phyloP scores from a whole-genome alignment of 805 yeast genomes.

The Metschnikowia orientalis region DNA sequence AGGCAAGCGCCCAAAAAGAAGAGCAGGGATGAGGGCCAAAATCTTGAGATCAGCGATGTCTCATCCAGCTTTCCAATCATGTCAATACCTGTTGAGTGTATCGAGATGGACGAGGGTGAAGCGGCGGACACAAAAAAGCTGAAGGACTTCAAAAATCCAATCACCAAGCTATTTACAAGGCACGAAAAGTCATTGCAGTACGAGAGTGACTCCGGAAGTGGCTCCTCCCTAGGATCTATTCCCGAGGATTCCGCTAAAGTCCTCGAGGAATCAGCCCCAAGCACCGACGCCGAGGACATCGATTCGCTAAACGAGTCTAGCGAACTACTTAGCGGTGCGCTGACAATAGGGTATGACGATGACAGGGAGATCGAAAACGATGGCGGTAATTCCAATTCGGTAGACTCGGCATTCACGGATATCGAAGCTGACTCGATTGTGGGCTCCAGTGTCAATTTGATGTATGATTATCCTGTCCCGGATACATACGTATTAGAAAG shows the following conservation, averaged over 20 bases:
- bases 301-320: neutral
- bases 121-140: constrained; percentile 2
- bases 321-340: neutral
- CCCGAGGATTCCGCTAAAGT: constrained; percentile 1
- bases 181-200: constrained; percentile 5
- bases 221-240: constrained; percentile 2
- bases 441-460: constrained; percentile 20
- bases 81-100: constrained; percentile 3
- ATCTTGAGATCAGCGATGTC: neutral
- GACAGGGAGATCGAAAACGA: constrained; percentile 23
- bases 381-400: constrained; percentile 24
- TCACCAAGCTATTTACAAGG: constrained; percentile 14
- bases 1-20: constrained; percentile 5
- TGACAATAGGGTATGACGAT: constrained; percentile 1
- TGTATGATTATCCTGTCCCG: constrained; percentile 19
- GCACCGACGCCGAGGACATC: neutral
- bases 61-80: constrained; percentile 6
- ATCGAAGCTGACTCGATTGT: constrained; percentile 37
- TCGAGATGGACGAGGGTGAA: neutral
- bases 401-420: constrained; percentile 43
- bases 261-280: neutral
- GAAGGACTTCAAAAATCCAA: constrained; percentile 10
- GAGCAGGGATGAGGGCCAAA: constrained; percentile 3
- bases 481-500: constrained; percentile 13
- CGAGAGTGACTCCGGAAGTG: constrained; percentile 12